These are phyloP conservation scores for Irpex sp. DNA, from an alignment of 1,284 basidiomycete genomes.

Conservation along the genomic window DNA sequence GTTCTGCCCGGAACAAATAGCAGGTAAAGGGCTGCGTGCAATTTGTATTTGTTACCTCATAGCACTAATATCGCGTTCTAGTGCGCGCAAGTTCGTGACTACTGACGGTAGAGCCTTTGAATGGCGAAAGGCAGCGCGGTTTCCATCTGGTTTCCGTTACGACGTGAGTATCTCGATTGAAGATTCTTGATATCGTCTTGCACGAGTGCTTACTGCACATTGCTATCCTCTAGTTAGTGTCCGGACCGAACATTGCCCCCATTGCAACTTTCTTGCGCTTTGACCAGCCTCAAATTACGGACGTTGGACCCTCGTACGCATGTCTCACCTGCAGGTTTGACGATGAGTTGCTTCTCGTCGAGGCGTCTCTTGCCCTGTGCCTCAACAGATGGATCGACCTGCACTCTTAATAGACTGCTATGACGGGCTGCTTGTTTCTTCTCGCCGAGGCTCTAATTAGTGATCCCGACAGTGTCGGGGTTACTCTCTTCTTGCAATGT, in stretches of 20 bases:
- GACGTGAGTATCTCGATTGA: conserved; percentile 1
- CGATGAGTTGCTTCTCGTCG: conserved; percentile 54
- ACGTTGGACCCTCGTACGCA: conserved; percentile 60
- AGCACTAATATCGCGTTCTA: conserved; percentile 21
- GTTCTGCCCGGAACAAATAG: conserved; percentile 47
- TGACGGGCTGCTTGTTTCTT: neutral
- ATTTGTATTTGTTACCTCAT: neutral
- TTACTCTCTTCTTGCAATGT: neutral
- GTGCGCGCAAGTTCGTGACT: conserved; percentile 56
- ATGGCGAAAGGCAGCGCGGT: conserved; percentile 43
- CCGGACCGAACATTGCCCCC: conserved; percentile 39
- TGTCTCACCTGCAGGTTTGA: conserved; percentile 59
- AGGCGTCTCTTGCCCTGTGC: conserved; percentile 60
- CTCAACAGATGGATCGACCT: conserved; percentile 73
- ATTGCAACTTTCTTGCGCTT: conserved; percentile 58
- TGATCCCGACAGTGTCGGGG: neutral
- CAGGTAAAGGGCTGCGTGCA: conserved; percentile 34
- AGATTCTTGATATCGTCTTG: neutral
- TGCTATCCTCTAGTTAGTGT: conserved; percentile 37
- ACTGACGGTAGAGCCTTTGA: conserved; percentile 52
- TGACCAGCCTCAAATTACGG: conserved; percentile 39
- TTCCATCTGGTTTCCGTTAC: conserved; percentile 30
- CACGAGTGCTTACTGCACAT: neutral
- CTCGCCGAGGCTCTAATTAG: neutral
- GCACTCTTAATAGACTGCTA: conserved; percentile 30